Conservation (phyloP, 78 protist genomes). For the Guillardia theta region DNA sequence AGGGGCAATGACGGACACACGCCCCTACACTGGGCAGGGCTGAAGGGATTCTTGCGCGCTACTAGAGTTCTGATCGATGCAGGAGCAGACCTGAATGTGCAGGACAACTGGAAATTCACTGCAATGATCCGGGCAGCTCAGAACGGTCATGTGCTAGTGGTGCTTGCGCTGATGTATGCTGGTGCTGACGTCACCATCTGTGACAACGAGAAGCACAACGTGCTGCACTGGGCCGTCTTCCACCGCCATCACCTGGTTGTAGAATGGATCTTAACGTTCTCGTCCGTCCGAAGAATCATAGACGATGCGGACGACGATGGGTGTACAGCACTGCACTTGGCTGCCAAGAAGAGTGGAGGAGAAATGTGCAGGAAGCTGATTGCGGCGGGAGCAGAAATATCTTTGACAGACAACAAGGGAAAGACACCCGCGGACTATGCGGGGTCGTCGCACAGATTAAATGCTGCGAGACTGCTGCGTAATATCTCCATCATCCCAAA, state of each 20-base stretch:
- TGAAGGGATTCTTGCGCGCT: not conserved
- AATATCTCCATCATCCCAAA: too few relatives aligned
- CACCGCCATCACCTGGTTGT: conserved; percentile 38
- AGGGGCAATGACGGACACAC: not conserved
- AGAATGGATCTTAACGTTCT: not conserved
- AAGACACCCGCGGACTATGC: not conserved
- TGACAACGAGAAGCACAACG: not conserved
- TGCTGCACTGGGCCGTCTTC: conserved; percentile 43
- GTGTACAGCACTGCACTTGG: conserved; percentile 4
- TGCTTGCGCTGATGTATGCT: not conserved
- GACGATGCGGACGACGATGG: not conserved
- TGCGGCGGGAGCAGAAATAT: not conserved
- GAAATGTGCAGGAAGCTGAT: conserved; percentile 28
- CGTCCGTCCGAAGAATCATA: not conserved
- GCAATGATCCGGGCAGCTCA: not conserved
- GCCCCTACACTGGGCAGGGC: conserved; percentile 36
- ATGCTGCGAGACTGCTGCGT: too few relatives aligned
- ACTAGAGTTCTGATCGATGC: not conserved
- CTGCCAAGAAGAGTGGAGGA: conserved; percentile 20
- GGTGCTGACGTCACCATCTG: not conserved
- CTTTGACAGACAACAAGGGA: not conserved
- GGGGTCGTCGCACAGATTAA: too few relatives aligned
- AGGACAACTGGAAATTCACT: not conserved
- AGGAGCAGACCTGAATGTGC: not conserved
- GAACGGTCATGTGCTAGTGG: conserved; percentile 7